Conservation (phyloP, 2,329 filamentous ascomycete genomes). For the Aspergillus vadensis region DNA sequence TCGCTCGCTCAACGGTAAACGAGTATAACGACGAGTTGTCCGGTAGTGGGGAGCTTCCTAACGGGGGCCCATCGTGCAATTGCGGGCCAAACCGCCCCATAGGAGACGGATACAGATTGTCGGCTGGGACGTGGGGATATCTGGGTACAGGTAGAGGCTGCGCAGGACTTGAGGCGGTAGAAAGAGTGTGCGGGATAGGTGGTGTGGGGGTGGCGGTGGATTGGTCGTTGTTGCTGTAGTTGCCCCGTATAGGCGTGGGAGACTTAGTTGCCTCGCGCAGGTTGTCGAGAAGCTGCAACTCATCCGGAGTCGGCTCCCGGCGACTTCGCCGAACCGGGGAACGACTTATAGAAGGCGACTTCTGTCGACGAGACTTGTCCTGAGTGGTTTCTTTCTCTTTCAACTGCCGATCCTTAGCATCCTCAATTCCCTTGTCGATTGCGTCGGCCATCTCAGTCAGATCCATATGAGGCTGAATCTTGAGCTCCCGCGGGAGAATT, state of each 20-base stretch:
- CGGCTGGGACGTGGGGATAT: conserved; percentile 20
- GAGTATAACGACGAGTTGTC: conserved; percentile 40
- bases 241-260: conserved; percentile 16
- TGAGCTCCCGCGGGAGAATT: conserved; percentile 38
- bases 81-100: conserved; percentile 24
- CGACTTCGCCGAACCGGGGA: conserved; percentile 25
- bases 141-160: conserved; percentile 25
- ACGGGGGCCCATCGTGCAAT: conserved; percentile 11
- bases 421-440: conserved; percentile 35
- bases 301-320: conserved; percentile 39
- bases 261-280: conserved; percentile 32
- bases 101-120: conserved; percentile 33
- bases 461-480: conserved; percentile 32
- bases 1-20: conserved; percentile 38
- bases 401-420: conserved; percentile 27
- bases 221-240: conserved; percentile 9
- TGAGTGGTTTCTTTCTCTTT: conserved; percentile 13
- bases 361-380: conserved; percentile 12
- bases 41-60: conserved; percentile 24
- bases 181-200: conserved; percentile 36
- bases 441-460: conserved; percentile 35
- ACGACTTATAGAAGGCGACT: conserved; percentile 15
- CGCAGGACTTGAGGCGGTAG: conserved; percentile 34
- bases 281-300: conserved; percentile 33
- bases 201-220: conserved; percentile 39